A percentile compares a stretch with the other conserved stretches of the same genome.
Evolutionary conservation across 2,329 filamentous ascomycete genomes (phyloP).

Genomic region (Thielaviopsis punctulata): DNA sequence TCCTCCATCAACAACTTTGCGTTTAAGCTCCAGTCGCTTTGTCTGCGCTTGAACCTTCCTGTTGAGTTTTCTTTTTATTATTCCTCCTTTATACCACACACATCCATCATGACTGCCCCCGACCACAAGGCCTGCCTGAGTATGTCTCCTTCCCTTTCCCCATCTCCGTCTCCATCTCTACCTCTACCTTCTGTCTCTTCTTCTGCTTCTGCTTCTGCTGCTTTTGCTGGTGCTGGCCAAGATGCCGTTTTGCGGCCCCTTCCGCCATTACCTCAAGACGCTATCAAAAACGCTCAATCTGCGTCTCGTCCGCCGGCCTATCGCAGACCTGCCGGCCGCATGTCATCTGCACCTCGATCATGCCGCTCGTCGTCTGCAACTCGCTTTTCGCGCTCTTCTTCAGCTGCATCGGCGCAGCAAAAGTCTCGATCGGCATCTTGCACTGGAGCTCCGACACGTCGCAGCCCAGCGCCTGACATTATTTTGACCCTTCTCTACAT

Average conservation of each 20-base stretch:
- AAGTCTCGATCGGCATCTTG: conserved; percentile 5
- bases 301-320: background rate
- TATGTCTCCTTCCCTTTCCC: conserved; percentile 32
- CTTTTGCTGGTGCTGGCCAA: background rate
- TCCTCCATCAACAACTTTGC: conserved; percentile 5
- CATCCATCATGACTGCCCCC: conserved; percentile 31
- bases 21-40: conserved; percentile 4
- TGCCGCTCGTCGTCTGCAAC: background rate
- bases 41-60: conserved; percentile 11
- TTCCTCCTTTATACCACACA: conserved; percentile 12
- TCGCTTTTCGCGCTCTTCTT: background rate
- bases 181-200: conserved; percentile 18
- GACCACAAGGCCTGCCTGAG: conserved; percentile 45
- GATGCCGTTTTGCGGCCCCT: background rate
- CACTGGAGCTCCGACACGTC: background rate
- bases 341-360: background rate
- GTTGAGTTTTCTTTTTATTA: background rate
- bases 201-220: background rate
- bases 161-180: conserved; percentile 33
- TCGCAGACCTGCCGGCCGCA: background rate
- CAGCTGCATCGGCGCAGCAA: background rate
- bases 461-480: conserved; percentile 4
- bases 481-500: conserved; percentile 33
- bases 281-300: background rate
- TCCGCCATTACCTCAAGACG: background rate